A percentile compares a stretch with the other conserved stretches of the same genome.
Conservation (phyloP, 2,329 filamentous ascomycete genomes). For the Nothophaeocryptopus gaeumannii region DNA sequence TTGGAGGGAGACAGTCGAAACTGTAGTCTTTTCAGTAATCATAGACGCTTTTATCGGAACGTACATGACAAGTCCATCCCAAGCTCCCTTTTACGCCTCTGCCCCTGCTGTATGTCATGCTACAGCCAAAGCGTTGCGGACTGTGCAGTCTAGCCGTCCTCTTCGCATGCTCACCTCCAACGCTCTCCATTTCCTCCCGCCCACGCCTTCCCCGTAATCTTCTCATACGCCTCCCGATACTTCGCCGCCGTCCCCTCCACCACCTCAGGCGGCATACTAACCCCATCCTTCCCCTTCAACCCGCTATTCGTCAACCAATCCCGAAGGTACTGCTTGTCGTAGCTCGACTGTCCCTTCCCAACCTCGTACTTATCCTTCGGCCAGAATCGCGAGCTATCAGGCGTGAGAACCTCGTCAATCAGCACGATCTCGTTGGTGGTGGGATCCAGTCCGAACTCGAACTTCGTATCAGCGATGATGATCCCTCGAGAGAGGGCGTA, state of each 20-base stretch:
- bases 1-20: constrained; percentile 20
- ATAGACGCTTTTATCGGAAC: no score
- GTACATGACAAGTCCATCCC: no score
- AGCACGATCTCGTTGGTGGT: constrained; percentile 66
- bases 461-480: constrained; percentile 75
- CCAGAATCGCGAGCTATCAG: constrained; percentile 79
- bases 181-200: background rate
- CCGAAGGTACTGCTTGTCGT: constrained; percentile 73
- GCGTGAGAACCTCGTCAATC: constrained; percentile 82
- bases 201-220: constrained; percentile 42
- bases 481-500: constrained; percentile 67
- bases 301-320: constrained; percentile 76
- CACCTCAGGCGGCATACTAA: constrained; percentile 70
- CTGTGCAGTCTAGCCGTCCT: no score
- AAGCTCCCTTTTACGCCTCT: no score
- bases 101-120: no score
- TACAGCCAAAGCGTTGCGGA: no score
- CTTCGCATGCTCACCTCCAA: no score
- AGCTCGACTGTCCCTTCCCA: constrained; percentile 74
- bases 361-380: constrained; percentile 67
- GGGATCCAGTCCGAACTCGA: constrained; percentile 67
- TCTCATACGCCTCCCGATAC: constrained; percentile 74
- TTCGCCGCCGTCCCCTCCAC: constrained; percentile 65
- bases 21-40: constrained; percentile 6
- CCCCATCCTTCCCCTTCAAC: constrained; percentile 70